Percentiles rank a stretch among this genome's conserved stretches.
These are phyloP conservation scores for Dalechampia spathulata DNA, from an alignment of 441 rosid species.

Conservation along the genomic window DNA sequence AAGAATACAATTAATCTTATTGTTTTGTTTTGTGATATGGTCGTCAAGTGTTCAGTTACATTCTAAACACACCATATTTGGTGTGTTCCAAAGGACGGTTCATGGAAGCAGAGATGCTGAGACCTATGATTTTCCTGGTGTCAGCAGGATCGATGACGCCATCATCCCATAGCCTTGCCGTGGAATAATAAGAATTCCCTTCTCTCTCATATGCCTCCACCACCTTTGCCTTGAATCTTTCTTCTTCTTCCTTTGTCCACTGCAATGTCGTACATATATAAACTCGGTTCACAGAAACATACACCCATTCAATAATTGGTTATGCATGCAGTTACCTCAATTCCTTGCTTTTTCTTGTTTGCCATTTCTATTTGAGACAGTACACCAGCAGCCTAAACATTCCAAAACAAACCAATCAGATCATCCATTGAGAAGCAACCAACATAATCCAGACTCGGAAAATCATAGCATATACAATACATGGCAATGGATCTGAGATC, in stretches of 20 bases:
- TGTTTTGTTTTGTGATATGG: too few relatives aligned
- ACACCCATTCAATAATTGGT: too few relatives aligned
- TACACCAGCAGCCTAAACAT: constrained; percentile 85
- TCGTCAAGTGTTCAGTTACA: too few relatives aligned
- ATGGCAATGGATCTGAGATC: too few relatives aligned
- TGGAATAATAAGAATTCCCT: constrained; percentile 75
- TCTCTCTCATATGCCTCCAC: constrained; percentile 77
- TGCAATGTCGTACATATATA: constrained; percentile 18
- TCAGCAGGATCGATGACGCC: constrained; percentile 92
- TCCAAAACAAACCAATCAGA: constrained; percentile 10
- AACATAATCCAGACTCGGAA: too few relatives aligned
- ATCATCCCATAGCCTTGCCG: constrained; percentile 95
- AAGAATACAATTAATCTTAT: too few relatives aligned
- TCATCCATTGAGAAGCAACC: background rate
- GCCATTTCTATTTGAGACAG: constrained; percentile 80
- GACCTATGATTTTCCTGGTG: constrained; percentile 62
- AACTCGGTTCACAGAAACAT: background rate
- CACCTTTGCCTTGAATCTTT: constrained; percentile 60
- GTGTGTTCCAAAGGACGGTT: constrained; percentile 64
- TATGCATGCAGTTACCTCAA: constrained; percentile 32
- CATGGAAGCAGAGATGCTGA: constrained; percentile 63
- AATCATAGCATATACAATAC: too few relatives aligned
- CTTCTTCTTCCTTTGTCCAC: constrained; percentile 84
- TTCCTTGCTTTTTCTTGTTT: constrained; percentile 79
- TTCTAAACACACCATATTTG: constrained; percentile 75